A percentile compares a stretch with the other conserved stretches of the same genome.
Evolutionary conservation across 2,329 filamentous ascomycete species (phyloP).

Genomic region (Didymella arachidicola): DNA sequence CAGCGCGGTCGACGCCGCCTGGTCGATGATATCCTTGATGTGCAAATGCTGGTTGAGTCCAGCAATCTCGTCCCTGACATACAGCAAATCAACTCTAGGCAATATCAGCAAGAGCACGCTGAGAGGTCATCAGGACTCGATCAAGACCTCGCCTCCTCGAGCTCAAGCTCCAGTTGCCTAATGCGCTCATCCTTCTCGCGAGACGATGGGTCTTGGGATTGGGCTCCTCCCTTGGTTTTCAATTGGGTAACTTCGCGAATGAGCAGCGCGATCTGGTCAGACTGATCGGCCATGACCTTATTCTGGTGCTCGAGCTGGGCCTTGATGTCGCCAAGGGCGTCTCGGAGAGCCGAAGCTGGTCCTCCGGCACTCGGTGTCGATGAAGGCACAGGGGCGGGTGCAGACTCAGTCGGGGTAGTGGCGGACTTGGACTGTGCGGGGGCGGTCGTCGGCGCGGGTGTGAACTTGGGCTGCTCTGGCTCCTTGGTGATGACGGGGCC

Average conservation of each 20-base stretch:
- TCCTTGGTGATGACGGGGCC: slow-evolving; percentile 44
- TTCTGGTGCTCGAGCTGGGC: slow-evolving; percentile 78
- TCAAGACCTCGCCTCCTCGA: slow-evolving; percentile 52
- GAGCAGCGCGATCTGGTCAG: slow-evolving; percentile 74
- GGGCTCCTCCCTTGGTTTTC: slow-evolving; percentile 74
- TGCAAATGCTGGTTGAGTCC: slow-evolving; percentile 16
- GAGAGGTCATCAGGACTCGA: slow-evolving; percentile 7
- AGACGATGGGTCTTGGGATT: slow-evolving; percentile 35
- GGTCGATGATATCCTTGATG: slow-evolving; percentile 12
- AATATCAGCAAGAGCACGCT: slow-evolving; percentile 1
- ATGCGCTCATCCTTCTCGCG: slow-evolving; percentile 53
- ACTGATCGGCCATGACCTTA: slow-evolving; percentile 78
- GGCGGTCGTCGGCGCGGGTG: slow-evolving; percentile 48
- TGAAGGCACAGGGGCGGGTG: slow-evolving; percentile 51
- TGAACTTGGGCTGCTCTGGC: slow-evolving; percentile 58
- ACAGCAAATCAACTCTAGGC: slow-evolving; percentile 3
- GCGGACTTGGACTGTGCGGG: slow-evolving; percentile 46
- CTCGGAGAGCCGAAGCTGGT: slow-evolving; percentile 64
- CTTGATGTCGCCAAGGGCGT: slow-evolving; percentile 79
- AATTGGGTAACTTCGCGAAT: slow-evolving; percentile 69
- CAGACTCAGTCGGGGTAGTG: slow-evolving; percentile 45
- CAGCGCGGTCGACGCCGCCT: slow-evolving; percentile 8
- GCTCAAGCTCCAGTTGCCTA: slow-evolving; percentile 51
- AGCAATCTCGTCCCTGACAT: slow-evolving; percentile 15
- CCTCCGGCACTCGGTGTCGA: slow-evolving; percentile 51